These are phyloP conservation scores for Fomitopsis serialis DNA, from an alignment of 768 basidiomycete species.

Conservation along the genomic window DNA sequence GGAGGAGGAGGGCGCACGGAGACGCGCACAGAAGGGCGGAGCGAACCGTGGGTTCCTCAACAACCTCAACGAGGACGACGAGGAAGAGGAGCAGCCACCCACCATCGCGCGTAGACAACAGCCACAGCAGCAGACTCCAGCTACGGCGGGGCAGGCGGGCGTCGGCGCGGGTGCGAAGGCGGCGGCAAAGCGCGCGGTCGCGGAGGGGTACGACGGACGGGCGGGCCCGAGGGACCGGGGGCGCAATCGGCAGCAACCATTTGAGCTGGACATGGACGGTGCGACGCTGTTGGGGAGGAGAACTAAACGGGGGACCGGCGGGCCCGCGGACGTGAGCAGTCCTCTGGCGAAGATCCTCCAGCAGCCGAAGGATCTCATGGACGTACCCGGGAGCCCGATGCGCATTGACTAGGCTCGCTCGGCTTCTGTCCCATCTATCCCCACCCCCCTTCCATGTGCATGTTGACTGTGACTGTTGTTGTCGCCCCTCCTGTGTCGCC, in stretches of 20 bases:
- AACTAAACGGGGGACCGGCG: conserved; percentile 33
- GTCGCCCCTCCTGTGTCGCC: no score
- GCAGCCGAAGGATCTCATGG: conserved; percentile 2
- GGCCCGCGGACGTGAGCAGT: conserved; percentile 7
- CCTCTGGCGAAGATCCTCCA: conserved; percentile 7
- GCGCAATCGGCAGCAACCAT: conserved; percentile 30
- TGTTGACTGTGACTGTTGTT: no score
- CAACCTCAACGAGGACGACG: conserved; percentile 93
- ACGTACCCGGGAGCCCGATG: conserved; percentile 16
- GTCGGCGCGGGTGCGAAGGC: conserved; percentile 26
- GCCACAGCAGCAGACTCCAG: neutral
- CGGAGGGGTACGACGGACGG: conserved; percentile 49
- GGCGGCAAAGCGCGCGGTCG: conserved; percentile 22
- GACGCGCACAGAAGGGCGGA: conserved; percentile 78
- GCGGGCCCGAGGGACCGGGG: conserved; percentile 67
- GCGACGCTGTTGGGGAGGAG: conserved; percentile 83
- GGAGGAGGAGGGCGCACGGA: conserved; percentile 94
- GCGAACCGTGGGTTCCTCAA: conserved; percentile 78
- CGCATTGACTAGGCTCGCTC: conserved; percentile 10
- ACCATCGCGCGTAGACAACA: conserved; percentile 28
- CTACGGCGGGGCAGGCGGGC: conserved; percentile 20
- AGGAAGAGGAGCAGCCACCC: conserved; percentile 51
- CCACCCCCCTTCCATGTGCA: no score
- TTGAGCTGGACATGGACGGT: conserved; percentile 83
- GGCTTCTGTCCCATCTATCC: neutral